Evolutionary conservation across 768 basidiomycete species (phyloP).

Genomic region (Tremella mesenterica): DNA sequence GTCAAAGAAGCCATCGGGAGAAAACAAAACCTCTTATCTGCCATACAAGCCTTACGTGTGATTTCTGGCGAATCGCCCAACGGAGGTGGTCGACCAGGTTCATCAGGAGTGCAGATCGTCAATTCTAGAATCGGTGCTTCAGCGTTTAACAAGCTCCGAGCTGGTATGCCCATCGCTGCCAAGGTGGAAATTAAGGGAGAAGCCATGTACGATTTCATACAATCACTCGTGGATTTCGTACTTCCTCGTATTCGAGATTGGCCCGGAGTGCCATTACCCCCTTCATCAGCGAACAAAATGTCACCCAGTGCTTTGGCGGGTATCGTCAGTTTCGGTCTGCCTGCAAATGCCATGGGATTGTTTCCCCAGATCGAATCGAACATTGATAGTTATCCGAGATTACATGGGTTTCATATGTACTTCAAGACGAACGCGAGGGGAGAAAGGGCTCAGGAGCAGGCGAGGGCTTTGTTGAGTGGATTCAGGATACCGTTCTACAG

Average conservation of each 20-base stretch:
- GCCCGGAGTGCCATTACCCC: conserved; percentile 69
- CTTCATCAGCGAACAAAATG: conserved; percentile 55
- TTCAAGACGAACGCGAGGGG: conserved; percentile 83
- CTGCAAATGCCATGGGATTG: conserved; percentile 70
- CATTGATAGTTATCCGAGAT: conserved; percentile 72
- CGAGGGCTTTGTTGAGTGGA: conserved; percentile 75
- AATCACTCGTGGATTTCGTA: conserved; percentile 82
- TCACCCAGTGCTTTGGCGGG: conserved; percentile 73
- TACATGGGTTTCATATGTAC: conserved; percentile 87
- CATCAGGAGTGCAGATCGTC: conserved; percentile 66
- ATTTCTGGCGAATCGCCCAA: conserved; percentile 72
- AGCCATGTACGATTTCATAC: conserved; percentile 90
- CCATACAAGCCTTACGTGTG: conserved; percentile 77
- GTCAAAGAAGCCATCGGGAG: conserved; percentile 66
- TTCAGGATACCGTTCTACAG: conserved; percentile 82
- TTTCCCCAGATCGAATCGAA: conserved; percentile 97
- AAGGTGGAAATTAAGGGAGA: conserved; percentile 85
- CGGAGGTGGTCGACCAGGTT: conserved; percentile 62
- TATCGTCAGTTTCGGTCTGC: conserved; percentile 80
- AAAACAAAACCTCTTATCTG: conserved; percentile 66
- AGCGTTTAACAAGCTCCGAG: conserved; percentile 65
- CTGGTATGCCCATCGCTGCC: conserved; percentile 70
- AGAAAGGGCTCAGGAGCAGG: conserved; percentile 79
- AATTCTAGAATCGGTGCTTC: conserved; percentile 52
- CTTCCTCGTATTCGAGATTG: conserved; percentile 90